Base-by-base conservation (phyloP, 768 basidiomycete genomes). In the Kwoniella sp. region DNA sequence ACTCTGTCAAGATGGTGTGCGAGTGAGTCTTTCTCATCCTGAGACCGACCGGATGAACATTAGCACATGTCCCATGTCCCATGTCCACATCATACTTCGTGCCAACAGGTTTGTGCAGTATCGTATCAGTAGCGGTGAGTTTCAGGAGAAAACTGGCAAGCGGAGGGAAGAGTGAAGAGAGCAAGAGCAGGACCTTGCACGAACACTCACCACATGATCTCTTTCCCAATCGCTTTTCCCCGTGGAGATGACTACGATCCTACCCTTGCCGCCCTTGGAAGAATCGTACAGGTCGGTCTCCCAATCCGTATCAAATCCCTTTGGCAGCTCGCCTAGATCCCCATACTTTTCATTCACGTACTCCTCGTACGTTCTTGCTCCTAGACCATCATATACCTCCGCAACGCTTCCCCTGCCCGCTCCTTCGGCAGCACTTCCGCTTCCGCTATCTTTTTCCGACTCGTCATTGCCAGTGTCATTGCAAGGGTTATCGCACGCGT, bases 181-280 rank as follows among this genome's bases (percentile, higher is more conserved):
- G 19, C 6, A n/a, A 48, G 47, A 19, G 47, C 6, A n/a, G 19
- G 47, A 48, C 33, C 7, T 13, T 33, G 33, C 40, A 44, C 10
- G 40, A 44, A 19, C 40, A 62, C 72, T 48, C 57, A 77, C 72
- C 1, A 89, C 88, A 63, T 97, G 86, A 47, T 92, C 88, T 46
- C 83, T 83, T 40, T 86, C 85, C 94, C 94, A 97, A 81, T 98
- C 92, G 21, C 87, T 83, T 80, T 90, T 88, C 6, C 92, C 92
- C 0, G 92, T 95, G 1, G 91, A 93, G 57, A 97, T 90, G 33
- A 97, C 83, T 33, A 95, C 53, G 67, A 88, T 90, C 83, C 92
- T 89, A 24, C 92, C 87, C 40, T 85, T 86, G 78, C 91, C 92
- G 1, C 91, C 88, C 78, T 89, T 89, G 26, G 92, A 85, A 29